Evolutionary conservation across 2,329 filamentous ascomycete species (phyloP).

Genomic region (Rutstroemia sp.): DNA sequence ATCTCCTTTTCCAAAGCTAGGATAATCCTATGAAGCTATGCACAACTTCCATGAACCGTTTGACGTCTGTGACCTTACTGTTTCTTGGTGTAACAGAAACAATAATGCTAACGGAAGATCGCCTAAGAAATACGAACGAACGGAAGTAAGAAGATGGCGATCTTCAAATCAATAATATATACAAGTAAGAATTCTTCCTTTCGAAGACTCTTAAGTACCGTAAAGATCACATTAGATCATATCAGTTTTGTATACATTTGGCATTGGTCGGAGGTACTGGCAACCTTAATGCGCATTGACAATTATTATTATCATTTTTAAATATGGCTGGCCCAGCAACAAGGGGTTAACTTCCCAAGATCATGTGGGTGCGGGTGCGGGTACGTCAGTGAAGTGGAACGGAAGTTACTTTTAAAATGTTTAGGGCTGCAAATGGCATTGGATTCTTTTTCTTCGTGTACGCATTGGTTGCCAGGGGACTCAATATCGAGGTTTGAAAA

Average conservation of each 20-base stretch:
- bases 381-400: neutral
- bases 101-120: neutral
- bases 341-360: neutral
- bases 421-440: neutral
- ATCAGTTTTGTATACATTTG: neutral
- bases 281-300: neutral
- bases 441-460: too few species aligned
- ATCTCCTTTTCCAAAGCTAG: conserved; percentile 13
- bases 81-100: conserved; percentile 5
- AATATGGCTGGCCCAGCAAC: conserved; percentile 2
- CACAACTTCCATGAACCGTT: conserved; percentile 7
- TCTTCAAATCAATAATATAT: neutral
- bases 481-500: too few species aligned
- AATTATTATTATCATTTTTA: neutral
- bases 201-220: neutral
- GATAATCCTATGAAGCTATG: conserved; percentile 5
- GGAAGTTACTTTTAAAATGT: neutral
- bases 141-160: neutral
- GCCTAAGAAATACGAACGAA: too few species aligned
- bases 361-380: neutral
- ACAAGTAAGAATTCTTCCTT: neutral
- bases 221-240: neutral
- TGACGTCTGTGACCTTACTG: neutral
- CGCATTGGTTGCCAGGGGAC: too few species aligned
- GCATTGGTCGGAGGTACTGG: too few species aligned